These are phyloP conservation scores for Bipolaris oryzae DNA, from an alignment of 2,329 filamentous ascomycete genomes.

Conservation along the genomic window DNA sequence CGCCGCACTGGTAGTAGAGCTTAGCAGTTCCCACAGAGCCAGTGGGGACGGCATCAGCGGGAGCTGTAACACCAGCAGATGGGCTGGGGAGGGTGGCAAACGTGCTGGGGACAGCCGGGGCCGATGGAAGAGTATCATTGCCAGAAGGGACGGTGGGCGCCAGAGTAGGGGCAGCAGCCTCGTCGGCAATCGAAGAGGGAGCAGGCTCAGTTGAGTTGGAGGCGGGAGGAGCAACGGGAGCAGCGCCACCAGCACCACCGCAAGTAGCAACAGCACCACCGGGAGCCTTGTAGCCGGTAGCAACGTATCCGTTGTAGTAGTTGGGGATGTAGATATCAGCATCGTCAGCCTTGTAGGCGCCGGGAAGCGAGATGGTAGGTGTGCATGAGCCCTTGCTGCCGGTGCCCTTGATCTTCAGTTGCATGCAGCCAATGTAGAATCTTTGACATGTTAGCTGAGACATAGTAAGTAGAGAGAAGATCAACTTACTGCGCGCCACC, in stretches of 20 bases:
- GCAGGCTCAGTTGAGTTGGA: conserved; percentile 16
- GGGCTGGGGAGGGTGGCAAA: conserved; percentile 16
- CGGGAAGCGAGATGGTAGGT: conserved; percentile 52
- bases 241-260: conserved; percentile 29
- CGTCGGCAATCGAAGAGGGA: not conserved
- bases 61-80: conserved; percentile 10
- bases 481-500: conserved; percentile 43
- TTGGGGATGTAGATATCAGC: conserved; percentile 47
- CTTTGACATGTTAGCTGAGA: too few species aligned
- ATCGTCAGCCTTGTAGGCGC: conserved; percentile 42
- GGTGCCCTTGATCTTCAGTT: conserved; percentile 53
- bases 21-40: conserved; percentile 11
- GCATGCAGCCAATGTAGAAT: conserved; percentile 51
- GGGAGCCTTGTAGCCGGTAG: conserved; percentile 37
- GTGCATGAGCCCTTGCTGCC: conserved; percentile 45
- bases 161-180: conserved; percentile 1
- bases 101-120: conserved; percentile 12
- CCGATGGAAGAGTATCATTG: conserved; percentile 13
- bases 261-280: conserved; percentile 38
- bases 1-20: conserved; percentile 38
- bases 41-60: conserved; percentile 29
- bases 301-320: conserved; percentile 44
- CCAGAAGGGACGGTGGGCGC: conserved; percentile 3
- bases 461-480: too few species aligned
- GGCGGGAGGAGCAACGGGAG: conserved; percentile 15